Conservation (phyloP, 148 eudicot genomes). For the Euryodendron excelsum region DNA sequence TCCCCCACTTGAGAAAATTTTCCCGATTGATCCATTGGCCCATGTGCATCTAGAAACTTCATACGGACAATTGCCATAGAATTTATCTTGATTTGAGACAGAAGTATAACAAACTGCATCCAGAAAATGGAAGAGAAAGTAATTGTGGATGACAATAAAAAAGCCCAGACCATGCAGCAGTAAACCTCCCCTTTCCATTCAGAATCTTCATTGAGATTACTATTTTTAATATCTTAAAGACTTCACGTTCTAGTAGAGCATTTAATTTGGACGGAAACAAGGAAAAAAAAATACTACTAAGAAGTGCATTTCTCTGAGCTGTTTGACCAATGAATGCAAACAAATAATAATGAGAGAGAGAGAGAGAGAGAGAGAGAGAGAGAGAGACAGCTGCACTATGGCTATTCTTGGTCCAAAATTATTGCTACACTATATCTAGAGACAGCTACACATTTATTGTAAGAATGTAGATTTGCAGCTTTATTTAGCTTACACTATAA, state of each 20-base stretch:
- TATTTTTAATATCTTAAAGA: background rate
- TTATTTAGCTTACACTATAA: no score
- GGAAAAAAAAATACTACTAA: background rate
- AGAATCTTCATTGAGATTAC: background rate
- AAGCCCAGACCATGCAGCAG: background rate
- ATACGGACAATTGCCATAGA: constrained; percentile 89
- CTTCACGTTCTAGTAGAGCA: background rate
- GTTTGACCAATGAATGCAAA: background rate
- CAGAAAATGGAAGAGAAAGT: constrained; percentile 19
- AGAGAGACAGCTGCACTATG: no score
- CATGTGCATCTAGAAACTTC: constrained; percentile 37
- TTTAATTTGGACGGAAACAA: background rate
- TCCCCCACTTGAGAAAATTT: constrained; percentile 30
- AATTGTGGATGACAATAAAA: background rate
- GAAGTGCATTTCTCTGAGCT: background rate
- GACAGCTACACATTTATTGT: no score
- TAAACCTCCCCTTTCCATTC: background rate
- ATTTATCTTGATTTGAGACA: constrained; percentile 73
- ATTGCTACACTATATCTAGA: no score
- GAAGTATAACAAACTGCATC: constrained; percentile 71
- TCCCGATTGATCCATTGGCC: constrained; percentile 23
- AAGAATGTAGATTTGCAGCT: no score
- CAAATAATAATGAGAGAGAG: background rate
- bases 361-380: background rate
- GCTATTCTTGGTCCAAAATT: no score